A percentile compares a stretch with the other conserved stretches of the same genome.
Conservation (phyloP, 352 stramenopile species). For the Phytophthora meadii region DNA sequence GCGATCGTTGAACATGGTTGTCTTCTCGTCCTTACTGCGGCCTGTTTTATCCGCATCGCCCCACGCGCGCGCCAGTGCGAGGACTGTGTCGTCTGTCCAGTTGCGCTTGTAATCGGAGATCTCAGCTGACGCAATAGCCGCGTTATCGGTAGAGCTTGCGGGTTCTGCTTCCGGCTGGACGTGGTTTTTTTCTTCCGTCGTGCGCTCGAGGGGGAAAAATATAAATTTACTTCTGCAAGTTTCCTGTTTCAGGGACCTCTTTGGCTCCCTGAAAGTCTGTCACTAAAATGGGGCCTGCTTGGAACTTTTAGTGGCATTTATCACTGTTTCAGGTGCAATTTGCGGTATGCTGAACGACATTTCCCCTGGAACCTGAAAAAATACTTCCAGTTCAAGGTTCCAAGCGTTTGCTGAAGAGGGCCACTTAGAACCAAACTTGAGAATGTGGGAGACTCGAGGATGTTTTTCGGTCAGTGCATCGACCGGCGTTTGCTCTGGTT, state of each 20-base stretch:
- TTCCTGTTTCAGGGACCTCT: not conserved
- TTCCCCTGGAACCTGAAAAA: not conserved
- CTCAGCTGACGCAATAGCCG: not conserved
- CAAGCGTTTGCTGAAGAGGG: too few relatives aligned
- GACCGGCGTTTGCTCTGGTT: not conserved
- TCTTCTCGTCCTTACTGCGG: not conserved
- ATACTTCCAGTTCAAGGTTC: not conserved
- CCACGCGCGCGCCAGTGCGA: not conserved
- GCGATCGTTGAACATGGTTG: not conserved
- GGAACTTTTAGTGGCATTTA: not conserved
- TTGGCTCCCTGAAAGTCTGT: not conserved
- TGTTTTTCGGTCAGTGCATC: not conserved
- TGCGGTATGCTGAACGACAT: not conserved
- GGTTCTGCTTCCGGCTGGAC: not conserved
- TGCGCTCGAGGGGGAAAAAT: not conserved
- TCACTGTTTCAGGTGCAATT: not conserved
- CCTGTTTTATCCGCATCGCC: not conserved
- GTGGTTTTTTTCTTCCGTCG: not conserved
- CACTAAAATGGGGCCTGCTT: not conserved
- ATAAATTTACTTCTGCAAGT: not conserved
- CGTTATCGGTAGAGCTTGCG: not conserved
- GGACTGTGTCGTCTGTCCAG: conserved; percentile 1
- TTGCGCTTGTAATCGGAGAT: not conserved
- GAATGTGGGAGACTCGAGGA: not conserved
- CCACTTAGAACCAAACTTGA: not conserved